Evolutionary conservation across 2,329 filamentous ascomycete species (phyloP), one percentile per base, ranked within the genome.

Genomic region (Xylariaceae sp.): DNA sequence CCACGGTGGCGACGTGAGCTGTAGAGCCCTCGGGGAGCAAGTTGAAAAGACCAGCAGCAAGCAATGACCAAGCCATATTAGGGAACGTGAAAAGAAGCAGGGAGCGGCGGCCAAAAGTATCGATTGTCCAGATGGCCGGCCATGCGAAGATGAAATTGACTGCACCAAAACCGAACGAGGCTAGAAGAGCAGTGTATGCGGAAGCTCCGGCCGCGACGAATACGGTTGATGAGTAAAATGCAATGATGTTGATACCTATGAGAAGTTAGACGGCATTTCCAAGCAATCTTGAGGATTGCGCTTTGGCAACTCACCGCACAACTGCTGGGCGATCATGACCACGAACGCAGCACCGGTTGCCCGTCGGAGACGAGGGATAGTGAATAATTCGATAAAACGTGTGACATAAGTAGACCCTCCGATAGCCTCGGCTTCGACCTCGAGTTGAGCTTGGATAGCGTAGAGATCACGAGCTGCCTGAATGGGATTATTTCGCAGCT

Each of bases 321-420:
- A 85, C 68, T 88, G 85, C 69, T 89, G 86, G 0, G 84, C 85
- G 63, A 88, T 85, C 90, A 95, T 95, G 59, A 93, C 89, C 1
- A 85, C 83, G 58, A 86, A 88, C 0, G 89, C 87, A 6, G 89
- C 91, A 27, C 89, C 78, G 6, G 85, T 92, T 2, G 91, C 91
- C 33, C 87, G 80, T 15, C 86, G 81, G 11, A 88, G 76, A 40
- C 88, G 81, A 1, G 87, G 85, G 52, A 90, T 80, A 6, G 83
- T 88, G 63, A 91, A 87, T 1, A 87, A 73, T 64, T 90, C 83
- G 29, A 78, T 64, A 61, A 90, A 85, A 13, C 87, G 82, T 21
- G 75, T 79, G 41, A 84, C 32, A 62, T 87, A 87, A 67, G 79
- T 85, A 62, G 74, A 79, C 3, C 78, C 62, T 23, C 71, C 73